Base-by-base conservation (phyloP, 257 asterid species). In the Cinchona pubescens region DNA sequence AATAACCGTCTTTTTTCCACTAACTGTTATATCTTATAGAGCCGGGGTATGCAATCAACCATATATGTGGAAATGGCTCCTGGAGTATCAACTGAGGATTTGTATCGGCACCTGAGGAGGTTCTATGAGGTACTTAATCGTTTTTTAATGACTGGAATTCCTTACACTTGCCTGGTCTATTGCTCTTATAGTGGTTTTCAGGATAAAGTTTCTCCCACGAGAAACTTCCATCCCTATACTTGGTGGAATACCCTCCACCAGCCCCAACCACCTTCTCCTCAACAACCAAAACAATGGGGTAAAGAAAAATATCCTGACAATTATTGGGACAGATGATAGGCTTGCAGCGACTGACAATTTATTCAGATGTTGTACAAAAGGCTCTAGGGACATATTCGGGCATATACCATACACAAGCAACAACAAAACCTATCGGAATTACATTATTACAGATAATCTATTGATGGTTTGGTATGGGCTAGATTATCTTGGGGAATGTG, bases 31-130 rank as follows among this genome's bases (percentile, higher is more conserved):
- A 75, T 80, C 30, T 78, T 77, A 61, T 51, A 94, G 98, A 94
- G 97, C 85, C 97, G 97, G 68, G 97, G 98, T 30, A 94, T 94
- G 98, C 98, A 92, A 86, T 94, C 97, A 27, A 92, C 98, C 81
- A 92, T 91, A 21, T 92, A 95, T 46, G 97, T 91, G 74, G 92
- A 91, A 82, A 91, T 95, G 97, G 88, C 93, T 76, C 81, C 90
- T 34, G 94, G 96, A 73, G 85, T 86, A 67, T 87, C 98, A 45
- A 79, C 85, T 8, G 92, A 90, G 68, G 99, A 90, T 81, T 83
- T 94, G 64, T 82, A 88, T 72, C 83, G 86, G 71, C 90, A 89
- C 69, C 78, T 95, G 75, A 67, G 27, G 48, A 78, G 75, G 70
- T 84, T 76, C 81, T 94, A 92, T 43, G 92, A 94, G 99, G 99